A percentile compares a stretch with the other conserved stretches of the same genome.
These are phyloP conservation scores for Neopestalotiopsis sp. DNA, from an alignment of 2,329 filamentous ascomycete species.

Conservation along the genomic window DNA sequence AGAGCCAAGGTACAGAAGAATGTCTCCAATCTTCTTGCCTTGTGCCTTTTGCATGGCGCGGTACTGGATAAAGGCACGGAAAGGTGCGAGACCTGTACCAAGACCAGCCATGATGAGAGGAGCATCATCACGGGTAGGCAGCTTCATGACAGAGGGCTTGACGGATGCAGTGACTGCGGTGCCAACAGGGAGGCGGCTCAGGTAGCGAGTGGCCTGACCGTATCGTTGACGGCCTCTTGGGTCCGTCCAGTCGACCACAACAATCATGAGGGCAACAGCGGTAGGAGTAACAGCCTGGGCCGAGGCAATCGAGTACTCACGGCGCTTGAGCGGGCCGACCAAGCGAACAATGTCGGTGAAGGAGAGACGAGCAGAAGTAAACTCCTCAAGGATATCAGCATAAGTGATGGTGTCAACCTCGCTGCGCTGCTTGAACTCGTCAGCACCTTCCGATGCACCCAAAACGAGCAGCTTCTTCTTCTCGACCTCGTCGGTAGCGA, in stretches of 20 bases:
- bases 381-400: conserved; percentile 88
- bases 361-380: conserved; percentile 82
- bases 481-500: conserved; percentile 81
- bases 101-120: conserved; percentile 99
- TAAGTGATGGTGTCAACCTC: conserved; percentile 93
- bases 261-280: conserved; percentile 93
- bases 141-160: conserved; percentile 98
- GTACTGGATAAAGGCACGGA: conserved; percentile 98
- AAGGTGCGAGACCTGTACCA: conserved; percentile 97
- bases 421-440: conserved; percentile 88
- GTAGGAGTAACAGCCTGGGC: conserved; percentile 92
- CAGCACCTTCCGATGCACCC: conserved; percentile 77
- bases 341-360: conserved; percentile 91
- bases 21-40: conserved; percentile 91
- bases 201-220: conserved; percentile 91
- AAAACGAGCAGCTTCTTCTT: conserved; percentile 80
- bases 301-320: conserved; percentile 99
- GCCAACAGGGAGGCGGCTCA: conserved; percentile 77
- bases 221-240: conserved; percentile 84
- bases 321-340: conserved; percentile 88
- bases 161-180: conserved; percentile 87
- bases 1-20: conserved; percentile 94
- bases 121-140: conserved; percentile 84
- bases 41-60: conserved; percentile 98
- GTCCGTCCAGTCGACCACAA: conserved; percentile 96